Evolutionary conservation across 352 stramenopile species (phyloP).

Genomic region (Phytophthora ramorum): DNA sequence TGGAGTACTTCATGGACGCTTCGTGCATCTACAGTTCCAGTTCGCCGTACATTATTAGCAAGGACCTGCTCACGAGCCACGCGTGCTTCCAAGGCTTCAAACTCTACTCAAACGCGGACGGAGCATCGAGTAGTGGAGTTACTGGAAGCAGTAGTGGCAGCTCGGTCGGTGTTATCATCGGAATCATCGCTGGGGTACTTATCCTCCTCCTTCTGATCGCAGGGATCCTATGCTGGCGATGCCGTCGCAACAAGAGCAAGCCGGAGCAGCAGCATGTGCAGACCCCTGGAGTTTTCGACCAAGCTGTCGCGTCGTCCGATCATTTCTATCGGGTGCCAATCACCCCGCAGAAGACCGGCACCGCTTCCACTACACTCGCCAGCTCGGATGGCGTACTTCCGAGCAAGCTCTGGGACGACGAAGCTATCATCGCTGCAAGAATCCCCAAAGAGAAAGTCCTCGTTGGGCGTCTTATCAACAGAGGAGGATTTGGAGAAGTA

Average conservation of each 20-base stretch:
- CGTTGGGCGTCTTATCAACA: conserved; percentile 18
- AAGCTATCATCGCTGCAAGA: conserved; percentile 38
- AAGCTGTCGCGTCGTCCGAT: conserved; percentile 8
- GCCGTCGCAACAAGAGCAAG: conserved; percentile 16
- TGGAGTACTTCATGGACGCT: conserved; percentile 28
- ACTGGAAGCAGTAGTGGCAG: conserved; percentile 3
- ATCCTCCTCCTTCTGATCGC: conserved; percentile 22
- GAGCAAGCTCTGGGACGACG: conserved; percentile 41
- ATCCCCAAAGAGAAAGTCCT: conserved; percentile 38
- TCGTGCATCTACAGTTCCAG: conserved; percentile 14
- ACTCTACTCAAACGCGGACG: conserved; percentile 33
- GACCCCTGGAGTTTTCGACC: conserved; percentile 13
- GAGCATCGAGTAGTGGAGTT: conserved; percentile 10
- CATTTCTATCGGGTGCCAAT: conserved; percentile 18
- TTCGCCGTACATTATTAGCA: conserved; percentile 24
- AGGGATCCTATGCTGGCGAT: conserved; percentile 24
- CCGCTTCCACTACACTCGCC: conserved; percentile 25
- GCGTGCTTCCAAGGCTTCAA: conserved; percentile 30
- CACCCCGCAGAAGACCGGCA: conserved; percentile 23
- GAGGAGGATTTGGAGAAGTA: conserved; percentile 35
- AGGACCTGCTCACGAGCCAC: conserved; percentile 30
- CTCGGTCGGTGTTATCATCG: conserved; percentile 28
- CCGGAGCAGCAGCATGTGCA: conserved; percentile 21
- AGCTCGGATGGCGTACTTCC: conserved; percentile 20
- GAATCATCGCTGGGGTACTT: conserved; percentile 22